phyloP scores from a whole-genome alignment of 768 basidiomycete genomes.

The Phylloporus rhodoxanthus region DNA sequence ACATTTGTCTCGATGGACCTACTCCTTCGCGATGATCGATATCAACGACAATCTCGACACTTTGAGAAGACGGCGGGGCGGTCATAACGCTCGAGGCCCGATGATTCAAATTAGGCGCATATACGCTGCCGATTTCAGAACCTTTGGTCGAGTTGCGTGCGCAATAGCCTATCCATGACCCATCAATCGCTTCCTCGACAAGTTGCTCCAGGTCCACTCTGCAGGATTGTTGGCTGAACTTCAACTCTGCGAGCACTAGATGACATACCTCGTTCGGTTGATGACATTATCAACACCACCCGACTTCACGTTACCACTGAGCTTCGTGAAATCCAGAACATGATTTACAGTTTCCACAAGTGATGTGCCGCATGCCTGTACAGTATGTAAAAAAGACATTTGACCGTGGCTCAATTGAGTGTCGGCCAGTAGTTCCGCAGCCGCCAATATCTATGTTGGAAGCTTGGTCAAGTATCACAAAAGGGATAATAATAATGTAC shows the following conservation, averaged over 20 bases:
- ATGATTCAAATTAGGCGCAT: slow-evolving; percentile 63
- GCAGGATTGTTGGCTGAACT: not conserved
- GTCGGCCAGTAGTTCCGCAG: slow-evolving; percentile 85
- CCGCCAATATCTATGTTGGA: slow-evolving; percentile 66
- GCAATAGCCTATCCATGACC: slow-evolving; percentile 89
- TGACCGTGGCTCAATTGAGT: slow-evolving; percentile 79
- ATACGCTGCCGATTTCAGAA: slow-evolving; percentile 88
- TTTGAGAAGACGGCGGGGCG: slow-evolving; percentile 29
- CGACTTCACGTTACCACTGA: slow-evolving; percentile 78
- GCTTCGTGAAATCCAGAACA: slow-evolving; percentile 92
- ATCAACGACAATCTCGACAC: slow-evolving; percentile 86
- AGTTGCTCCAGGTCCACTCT: slow-evolving; percentile 75
- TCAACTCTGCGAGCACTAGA: not conserved
- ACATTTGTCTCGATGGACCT: slow-evolving; percentile 18
- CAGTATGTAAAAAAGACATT: slow-evolving; percentile 82
- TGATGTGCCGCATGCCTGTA: slow-evolving; percentile 92
- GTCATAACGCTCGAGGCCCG: slow-evolving; percentile 38
- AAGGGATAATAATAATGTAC: slow-evolving; percentile 35
- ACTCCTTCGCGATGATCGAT: slow-evolving; percentile 70
- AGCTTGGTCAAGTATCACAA: slow-evolving; percentile 1
- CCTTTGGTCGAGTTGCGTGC: slow-evolving; percentile 68
- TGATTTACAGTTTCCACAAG: slow-evolving; percentile 96
- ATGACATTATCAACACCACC: slow-evolving; percentile 77
- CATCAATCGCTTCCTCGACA: slow-evolving; percentile 86
- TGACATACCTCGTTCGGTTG: slow-evolving; percentile 53